phyloP scores from a whole-genome alignment of 2,329 filamentous ascomycete species.

The Aureobasidium sp. region DNA sequence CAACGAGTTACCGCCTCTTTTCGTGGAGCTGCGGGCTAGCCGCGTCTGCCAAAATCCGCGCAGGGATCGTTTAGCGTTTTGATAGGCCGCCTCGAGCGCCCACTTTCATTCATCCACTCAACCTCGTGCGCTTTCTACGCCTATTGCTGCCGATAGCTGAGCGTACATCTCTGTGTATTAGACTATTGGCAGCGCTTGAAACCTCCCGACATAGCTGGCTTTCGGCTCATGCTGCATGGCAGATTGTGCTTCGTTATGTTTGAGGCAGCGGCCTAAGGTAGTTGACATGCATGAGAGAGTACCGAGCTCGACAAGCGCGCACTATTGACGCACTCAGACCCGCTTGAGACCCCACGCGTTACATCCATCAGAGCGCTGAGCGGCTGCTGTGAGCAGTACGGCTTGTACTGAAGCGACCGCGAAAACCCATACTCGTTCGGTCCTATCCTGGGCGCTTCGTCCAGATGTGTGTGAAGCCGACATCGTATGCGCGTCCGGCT shows the following conservation, averaged over 20 bases:
- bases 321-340: constrained; percentile 4
- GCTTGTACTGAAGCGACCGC: neutral
- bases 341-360: constrained; percentile 8
- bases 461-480: neutral
- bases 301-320: constrained; percentile 10
- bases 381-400: neutral
- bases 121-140: neutral
- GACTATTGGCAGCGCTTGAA: neutral
- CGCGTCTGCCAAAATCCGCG: constrained; percentile 7
- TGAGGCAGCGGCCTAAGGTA: neutral
- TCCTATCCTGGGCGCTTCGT: neutral
- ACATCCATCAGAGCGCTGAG: neutral
- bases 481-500: neutral
- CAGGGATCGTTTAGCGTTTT: constrained; percentile 8
- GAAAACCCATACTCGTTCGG: neutral
- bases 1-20: constrained; percentile 11
- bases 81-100: constrained; percentile 12
- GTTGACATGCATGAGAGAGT: constrained; percentile 2
- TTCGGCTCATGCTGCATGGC: neutral
- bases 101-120: constrained; percentile 3
- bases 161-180: neutral
- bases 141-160: neutral
- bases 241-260: neutral
- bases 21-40: constrained; percentile 11
- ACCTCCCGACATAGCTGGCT: neutral